Evolutionary conservation across 208 protist genomes (phyloP).

Genomic region (Leptomonas seymouri): DNA sequence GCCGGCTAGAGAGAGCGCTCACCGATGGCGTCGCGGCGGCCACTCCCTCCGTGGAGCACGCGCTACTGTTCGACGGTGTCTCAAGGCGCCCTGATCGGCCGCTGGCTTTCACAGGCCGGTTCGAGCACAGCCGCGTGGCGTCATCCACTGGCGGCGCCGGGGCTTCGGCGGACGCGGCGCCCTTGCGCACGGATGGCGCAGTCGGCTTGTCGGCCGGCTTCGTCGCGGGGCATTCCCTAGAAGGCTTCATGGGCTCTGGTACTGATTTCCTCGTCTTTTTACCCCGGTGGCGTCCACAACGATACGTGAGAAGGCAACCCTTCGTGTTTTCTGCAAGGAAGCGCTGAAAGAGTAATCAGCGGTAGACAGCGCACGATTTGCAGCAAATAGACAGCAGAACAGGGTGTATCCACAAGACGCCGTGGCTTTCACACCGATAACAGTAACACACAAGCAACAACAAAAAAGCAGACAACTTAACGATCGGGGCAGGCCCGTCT

Average conservation of each 20-base stretch:
- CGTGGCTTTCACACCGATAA: no score
- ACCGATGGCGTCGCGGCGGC: background rate
- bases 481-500: no score
- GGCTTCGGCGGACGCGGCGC: background rate
- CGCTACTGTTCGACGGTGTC: background rate
- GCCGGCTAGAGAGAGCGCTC: background rate
- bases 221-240: background rate
- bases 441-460: no score
- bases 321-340: no score
- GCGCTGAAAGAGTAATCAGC: no score
- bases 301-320: no score
- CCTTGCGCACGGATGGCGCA: background rate
- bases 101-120: conserved; percentile 8
- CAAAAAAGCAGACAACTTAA: no score
- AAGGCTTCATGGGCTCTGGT: background rate
- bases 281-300: background rate
- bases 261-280: conserved; percentile 1
- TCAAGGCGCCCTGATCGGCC: background rate
- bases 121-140: background rate
- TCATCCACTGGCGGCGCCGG: background rate
- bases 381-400: no score
- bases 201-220: background rate
- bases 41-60: no score
- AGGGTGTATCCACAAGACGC: no score
- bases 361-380: no score